Evolutionary conservation across 2,329 filamentous ascomycete genomes (phyloP), one percentile per base, ranked within the genome.

Genomic region (Boeremia lycopersici): DNA sequence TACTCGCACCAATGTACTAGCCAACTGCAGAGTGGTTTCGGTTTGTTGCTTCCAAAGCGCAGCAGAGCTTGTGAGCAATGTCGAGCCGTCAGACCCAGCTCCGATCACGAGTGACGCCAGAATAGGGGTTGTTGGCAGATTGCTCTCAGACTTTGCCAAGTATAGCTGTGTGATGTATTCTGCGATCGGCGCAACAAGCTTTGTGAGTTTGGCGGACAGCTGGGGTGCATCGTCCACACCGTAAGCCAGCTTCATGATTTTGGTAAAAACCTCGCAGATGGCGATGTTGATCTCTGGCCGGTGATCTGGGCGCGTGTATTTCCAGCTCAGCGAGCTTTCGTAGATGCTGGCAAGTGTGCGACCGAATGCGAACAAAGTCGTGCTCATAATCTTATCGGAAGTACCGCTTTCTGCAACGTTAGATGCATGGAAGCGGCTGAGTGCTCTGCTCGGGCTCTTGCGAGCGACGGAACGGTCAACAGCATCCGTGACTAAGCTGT

Each of bases 281-380:
- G 82, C 81, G 15, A 82, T 81, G 54, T 90, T 84, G 43, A 97
- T 83, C 51, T 86, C 80, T 45, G 86, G 84, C 38, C 88, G 86
- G 61, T 93, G 88, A 25, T 86, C 79, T 10, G 86, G 81, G 1
- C 84, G 82, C 6, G 84, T 81, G 71, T 96, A 97, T 62, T 88
- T 88, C 95, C 93, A 99, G 5, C 87, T 91, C 28, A 86, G 85
- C 33, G 89, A 90, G 73, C 89, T 95, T 76, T 96, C 92, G 63
- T 96, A 89, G 6, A 96, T 84, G 68, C 96, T 92, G 23, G 96
- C 83, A 60, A 91, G 82, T 2, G 88, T 87, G 62, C 89, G 87
- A 6, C 88, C 87, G 65, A 93, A 89, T 4, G 88, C 86, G 40
- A 88, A 79, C 34, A 91, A 80, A 15, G 93, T 87, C 42, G 85